Evolutionary conservation across 2,329 filamentous ascomycete species (phyloP).

Genomic region (Fusarium nodosum): DNA sequence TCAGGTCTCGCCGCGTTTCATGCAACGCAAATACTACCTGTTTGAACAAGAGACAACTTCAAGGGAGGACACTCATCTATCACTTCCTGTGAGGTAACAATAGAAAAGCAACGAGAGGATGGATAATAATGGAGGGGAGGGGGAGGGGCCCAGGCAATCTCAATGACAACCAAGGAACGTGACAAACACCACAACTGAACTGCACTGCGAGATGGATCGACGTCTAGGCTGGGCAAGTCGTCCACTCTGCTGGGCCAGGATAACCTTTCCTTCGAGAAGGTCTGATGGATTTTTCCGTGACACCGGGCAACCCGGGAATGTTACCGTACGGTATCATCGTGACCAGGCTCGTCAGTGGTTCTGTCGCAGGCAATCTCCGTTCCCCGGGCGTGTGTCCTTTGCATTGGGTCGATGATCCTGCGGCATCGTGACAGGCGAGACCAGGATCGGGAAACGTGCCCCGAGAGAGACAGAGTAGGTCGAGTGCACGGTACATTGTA

Average conservation of each 20-base stretch:
- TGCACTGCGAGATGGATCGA: conserved; percentile 46
- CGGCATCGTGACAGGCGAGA: conserved; percentile 31
- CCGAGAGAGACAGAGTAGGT: conserved; percentile 20
- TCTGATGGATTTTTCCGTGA: conserved; percentile 33
- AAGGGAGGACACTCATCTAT: conserved; percentile 37
- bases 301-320: conserved; percentile 42
- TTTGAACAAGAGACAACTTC: conserved; percentile 25
- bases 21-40: conserved; percentile 14
- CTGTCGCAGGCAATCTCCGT: conserved; percentile 42
- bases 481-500: conserved; percentile 11
- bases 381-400: conserved; percentile 42
- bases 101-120: conserved; percentile 30
- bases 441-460: conserved; percentile 33
- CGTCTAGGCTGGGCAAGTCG: conserved; percentile 33
- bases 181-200: conserved; percentile 21
- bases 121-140: conserved; percentile 18
- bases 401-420: conserved; percentile 43
- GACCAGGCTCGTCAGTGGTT: conserved; percentile 17
- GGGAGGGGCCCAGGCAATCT: not conserved
- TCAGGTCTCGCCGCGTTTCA: conserved; percentile 43
- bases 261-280: conserved; percentile 48
- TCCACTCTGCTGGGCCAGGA: conserved; percentile 44
- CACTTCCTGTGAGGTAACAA: conserved; percentile 21
- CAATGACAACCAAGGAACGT: conserved; percentile 4
- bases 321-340: conserved; percentile 35